A percentile compares a stretch with the other conserved stretches of the same genome.
phyloP scores from a whole-genome alignment of 257 asterid species.

The Gentiana macrophylla region DNA sequence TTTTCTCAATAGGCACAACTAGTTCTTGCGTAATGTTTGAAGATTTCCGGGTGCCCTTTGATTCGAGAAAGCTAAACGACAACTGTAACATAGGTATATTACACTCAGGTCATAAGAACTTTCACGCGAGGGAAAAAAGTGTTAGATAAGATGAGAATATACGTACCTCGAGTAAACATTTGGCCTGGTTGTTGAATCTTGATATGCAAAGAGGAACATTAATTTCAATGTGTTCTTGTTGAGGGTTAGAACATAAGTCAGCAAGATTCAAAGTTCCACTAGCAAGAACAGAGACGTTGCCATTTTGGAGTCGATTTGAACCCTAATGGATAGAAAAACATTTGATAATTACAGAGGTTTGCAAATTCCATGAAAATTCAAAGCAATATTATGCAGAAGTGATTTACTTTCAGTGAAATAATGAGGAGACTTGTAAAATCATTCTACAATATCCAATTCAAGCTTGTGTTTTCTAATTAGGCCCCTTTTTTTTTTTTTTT shows the following conservation, averaged over 20 bases:
- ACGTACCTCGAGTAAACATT: conserved; percentile 40
- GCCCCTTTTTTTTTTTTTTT: too few species aligned
- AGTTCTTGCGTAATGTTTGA: conserved; percentile 26
- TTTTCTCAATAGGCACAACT: conserved; percentile 19
- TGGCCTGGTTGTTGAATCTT: conserved; percentile 1
- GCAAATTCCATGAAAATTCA: not conserved
- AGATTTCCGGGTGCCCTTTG: conserved; percentile 27
- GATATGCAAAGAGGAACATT: conserved; percentile 31
- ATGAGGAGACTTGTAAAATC: too few species aligned
- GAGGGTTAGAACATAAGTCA: conserved; percentile 29
- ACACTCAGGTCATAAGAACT: not conserved
- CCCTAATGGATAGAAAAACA: conserved; percentile 24
- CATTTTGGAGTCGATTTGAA: conserved; percentile 26
- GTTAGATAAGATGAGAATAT: conserved; percentile 2
- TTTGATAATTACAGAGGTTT: not conserved
- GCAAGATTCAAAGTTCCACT: conserved; percentile 48
- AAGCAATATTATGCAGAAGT: too few species aligned
- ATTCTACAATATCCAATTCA: too few species aligned
- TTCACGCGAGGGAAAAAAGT: not conserved
- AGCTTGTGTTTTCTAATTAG: too few species aligned
- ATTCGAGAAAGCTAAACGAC: conserved; percentile 34
- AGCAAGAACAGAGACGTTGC: conserved; percentile 24
- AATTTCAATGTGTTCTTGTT: conserved; percentile 25
- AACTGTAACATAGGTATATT: conserved; percentile 28
- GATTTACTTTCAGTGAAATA: too few species aligned